phyloP scores from a whole-genome alignment of 768 basidiomycete species.

The Lactarius vividus region DNA sequence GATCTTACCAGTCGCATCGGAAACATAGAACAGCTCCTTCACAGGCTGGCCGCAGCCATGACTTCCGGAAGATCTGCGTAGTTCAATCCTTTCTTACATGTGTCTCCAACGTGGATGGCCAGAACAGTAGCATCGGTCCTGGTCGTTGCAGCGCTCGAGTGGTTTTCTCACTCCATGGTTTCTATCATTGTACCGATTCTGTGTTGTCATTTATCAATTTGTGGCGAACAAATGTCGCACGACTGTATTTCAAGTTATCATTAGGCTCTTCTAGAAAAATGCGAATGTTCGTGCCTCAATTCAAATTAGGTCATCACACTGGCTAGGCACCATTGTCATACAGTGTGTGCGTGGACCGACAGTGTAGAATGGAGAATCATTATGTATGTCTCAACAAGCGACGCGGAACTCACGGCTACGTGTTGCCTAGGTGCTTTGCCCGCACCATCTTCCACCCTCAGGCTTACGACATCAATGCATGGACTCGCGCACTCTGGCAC shows the following conservation, averaged over 20 bases:
- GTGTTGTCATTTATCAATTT: background rate
- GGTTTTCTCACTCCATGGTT: background rate
- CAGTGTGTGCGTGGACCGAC: background rate
- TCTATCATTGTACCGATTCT: background rate
- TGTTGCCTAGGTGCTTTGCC: no score
- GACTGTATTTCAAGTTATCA: background rate
- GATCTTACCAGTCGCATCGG: background rate
- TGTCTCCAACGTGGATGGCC: background rate
- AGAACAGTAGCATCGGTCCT: background rate
- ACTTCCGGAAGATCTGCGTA: background rate
- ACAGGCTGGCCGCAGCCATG: background rate
- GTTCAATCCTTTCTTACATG: background rate
- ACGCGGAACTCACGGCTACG: no score
- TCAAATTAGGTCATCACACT: background rate
- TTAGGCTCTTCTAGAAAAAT: background rate
- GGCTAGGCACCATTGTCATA: background rate
- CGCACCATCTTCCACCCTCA: no score
- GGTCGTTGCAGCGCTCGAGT: background rate
- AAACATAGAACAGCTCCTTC: conserved; percentile 10
- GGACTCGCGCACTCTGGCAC: no score
- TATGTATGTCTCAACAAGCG: no score
- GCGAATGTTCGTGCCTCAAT: background rate
- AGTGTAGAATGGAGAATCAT: no score
- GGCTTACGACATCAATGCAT: no score
- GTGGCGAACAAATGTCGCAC: background rate